Base-by-base conservation (phyloP, 371 early-diverging fungal species). In the Thermomucor indicae-seudaticae region DNA sequence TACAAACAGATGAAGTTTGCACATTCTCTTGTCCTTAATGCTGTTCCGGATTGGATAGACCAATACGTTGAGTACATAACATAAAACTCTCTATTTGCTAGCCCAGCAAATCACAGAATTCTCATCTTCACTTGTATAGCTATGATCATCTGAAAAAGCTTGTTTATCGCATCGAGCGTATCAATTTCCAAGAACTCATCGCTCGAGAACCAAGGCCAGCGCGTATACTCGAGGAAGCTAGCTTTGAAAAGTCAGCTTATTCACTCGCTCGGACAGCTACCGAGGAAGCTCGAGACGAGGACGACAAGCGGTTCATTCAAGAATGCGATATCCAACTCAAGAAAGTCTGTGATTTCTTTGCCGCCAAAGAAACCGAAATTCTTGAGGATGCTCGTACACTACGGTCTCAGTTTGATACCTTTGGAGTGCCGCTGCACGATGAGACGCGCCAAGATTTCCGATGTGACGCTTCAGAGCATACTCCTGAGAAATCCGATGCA, bases 1-100 rank as follows among this genome's bases (percentile, higher is more conserved):
- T n/a, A n/a, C n/a, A n/a, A n/a, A n/a, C n/a, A n/a, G n/a, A 54
- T 57, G 58, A 57, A 57, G 52, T 57, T 57, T 27, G 58, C 58
- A n/a, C 58, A 57, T 24, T 38, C 47, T 12, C 52, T 57, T 23
- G 47, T 52, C 40, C 39, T 57, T 31, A 57, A 57, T 38, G 51
- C 58, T 16, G 58, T 57, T 42, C 58, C 58, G 30, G 58, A 51
- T 14, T 57, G 58, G 58, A 51, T 57, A 22, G 48, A 52, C 22
- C 52, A 57, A 47, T 57, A 57, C 38, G 51, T 57, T 10, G 51
- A 57, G 58, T 57, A 57, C 42, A 49, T 57, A 25, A 0, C 30
- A 16, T 35, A 37, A 22, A 10, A 6, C 43, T 50, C n/a, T 44
- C 19, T 44, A 11, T 44, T 44, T 44, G 27, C 23, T 42, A 42